Evolutionary conservation across 2,329 filamentous ascomycete species (phyloP), one percentile per base, ranked within the genome.

Genomic region (Aspergillus intermedius): DNA sequence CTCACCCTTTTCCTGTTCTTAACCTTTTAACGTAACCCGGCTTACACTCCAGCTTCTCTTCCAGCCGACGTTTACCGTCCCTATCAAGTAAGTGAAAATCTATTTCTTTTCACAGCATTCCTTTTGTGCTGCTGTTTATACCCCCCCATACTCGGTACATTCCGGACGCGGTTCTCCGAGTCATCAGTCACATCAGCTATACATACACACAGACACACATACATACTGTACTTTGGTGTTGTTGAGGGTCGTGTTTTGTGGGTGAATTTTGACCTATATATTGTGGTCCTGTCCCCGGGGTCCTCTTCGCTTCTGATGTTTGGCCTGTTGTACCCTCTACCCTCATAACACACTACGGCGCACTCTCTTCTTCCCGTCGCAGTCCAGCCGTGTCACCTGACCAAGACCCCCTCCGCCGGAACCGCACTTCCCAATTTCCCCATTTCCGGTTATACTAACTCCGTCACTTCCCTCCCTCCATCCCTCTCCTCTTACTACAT

Each of bases 31-130:
- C n/a, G 12, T 43, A 44, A 45, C 44, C 49, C 42, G 47, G 49
- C 58, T 60, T 45, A 60, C 54, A 39, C 45, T 51, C 48, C 19
- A 19, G 22, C 10, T 21, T 32, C 17, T 13, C 21, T n/a, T 17
- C 46, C 58, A 64, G 65, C 64, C 48, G 65, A 68, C 65, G 62
- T 66, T 49, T 68, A 68, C 59, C 65, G 65, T 48, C 65, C 65
- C 49, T 55, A 62, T 51, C 62, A 66, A 63, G 65, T 68, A 63
- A 65, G 64, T 66, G 10, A 13, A 37, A 37, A 22, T 52, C 46
- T 3, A 19, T 51, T 49, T 46, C 44, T 47, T 44, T 46, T 42
- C 39, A 43, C 44, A 39, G 39, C 45, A 45, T 21, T 46, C 47
- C 22, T 44, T 44, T 32, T 30, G 17, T 30, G 28, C 13, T 30